Evolutionary conservation across 2,329 filamentous ascomycete species (phyloP).

Genomic region (Fusarium clavum): DNA sequence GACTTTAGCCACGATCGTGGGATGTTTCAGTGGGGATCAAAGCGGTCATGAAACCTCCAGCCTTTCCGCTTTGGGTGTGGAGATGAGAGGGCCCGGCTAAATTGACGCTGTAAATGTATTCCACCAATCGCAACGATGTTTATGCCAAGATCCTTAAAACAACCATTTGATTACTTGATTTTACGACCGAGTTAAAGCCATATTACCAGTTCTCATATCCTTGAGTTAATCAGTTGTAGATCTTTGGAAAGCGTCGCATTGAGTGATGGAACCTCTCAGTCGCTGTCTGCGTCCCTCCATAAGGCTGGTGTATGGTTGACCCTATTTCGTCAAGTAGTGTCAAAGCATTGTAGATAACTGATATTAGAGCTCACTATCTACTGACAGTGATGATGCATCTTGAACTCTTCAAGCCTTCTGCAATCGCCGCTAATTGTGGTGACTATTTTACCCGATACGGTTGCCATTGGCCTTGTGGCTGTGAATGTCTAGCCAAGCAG

Average conservation of each 20-base stretch:
- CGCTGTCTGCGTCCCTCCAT: background rate
- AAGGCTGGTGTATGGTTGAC: background rate
- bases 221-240: background rate
- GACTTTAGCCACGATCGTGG: conserved; percentile 11
- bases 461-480: no score
- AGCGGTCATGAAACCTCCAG: conserved; percentile 11
- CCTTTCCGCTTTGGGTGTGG: conserved; percentile 12
- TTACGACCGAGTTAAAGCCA: background rate
- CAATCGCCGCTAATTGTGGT: no score
- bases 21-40: conserved; percentile 12
- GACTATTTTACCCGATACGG: no score
- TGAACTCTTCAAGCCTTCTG: no score
- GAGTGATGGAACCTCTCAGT: background rate
- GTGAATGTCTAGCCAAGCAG: no score
- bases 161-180: background rate
- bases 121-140: background rate
- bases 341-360: no score
- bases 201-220: background rate
- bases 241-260: background rate
- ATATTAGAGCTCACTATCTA: no score
- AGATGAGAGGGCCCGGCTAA: conserved; percentile 5
- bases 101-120: conserved; percentile 2
- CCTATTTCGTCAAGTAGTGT: background rate
- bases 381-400: no score
- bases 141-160: background rate